Percentiles rank a stretch among this genome's conserved stretches.
phyloP scores from a whole-genome alignment of 768 basidiomycete genomes.

The Psilocybe azurescens region DNA sequence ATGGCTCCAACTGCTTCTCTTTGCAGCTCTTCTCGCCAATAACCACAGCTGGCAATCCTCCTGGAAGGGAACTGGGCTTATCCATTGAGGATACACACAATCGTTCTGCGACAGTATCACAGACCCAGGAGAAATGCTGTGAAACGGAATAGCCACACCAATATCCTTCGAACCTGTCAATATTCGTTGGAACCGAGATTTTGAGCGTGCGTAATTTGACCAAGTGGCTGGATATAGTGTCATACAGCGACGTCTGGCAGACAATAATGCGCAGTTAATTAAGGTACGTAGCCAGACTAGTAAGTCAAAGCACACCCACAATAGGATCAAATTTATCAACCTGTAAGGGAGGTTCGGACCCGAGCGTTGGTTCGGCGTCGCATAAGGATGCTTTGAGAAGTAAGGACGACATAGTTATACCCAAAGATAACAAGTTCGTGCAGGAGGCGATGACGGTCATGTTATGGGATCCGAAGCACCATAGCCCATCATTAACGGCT shows the following conservation, averaged over 20 bases:
- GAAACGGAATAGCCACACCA: slow-evolving; percentile 6
- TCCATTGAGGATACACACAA: not conserved
- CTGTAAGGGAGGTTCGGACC: not conserved
- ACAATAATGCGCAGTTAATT: not conserved
- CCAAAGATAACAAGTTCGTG: not conserved
- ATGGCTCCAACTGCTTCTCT: not conserved
- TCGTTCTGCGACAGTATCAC: not conserved
- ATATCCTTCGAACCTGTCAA: slow-evolving; percentile 3
- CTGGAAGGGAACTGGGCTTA: no score
- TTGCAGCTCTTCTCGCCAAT: slow-evolving; percentile 4
- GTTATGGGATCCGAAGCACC: slow-evolving; percentile 21
- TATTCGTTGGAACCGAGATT: not conserved
- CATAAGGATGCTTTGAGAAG: not conserved
- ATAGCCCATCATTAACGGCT: slow-evolving; percentile 18
- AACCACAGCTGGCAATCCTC: not conserved
- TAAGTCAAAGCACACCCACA: not conserved
- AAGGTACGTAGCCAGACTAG: not conserved
- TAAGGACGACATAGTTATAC: not conserved
- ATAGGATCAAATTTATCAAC: not conserved
- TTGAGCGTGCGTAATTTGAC: not conserved
- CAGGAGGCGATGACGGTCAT: not conserved
- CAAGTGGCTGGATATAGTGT: not conserved
- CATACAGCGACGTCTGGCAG: not conserved
- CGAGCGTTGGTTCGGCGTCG: not conserved
- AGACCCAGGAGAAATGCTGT: slow-evolving; percentile 2